Conservation (phyloP, 2,329 filamentous ascomycete species). For the Colletotrichum siamense region DNA sequence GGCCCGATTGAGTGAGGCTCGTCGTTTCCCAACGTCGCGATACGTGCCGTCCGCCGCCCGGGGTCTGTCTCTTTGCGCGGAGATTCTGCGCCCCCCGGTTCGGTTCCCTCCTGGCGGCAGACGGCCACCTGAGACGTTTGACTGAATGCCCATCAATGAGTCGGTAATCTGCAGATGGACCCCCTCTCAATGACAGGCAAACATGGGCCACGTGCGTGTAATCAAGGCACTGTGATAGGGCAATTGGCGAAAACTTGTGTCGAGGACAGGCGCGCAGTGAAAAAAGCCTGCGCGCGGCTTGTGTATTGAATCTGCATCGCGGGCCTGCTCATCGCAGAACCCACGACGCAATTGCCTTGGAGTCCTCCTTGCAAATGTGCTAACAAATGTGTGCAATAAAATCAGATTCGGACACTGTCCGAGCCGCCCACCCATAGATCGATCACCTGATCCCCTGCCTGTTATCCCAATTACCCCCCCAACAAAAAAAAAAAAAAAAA, state of each 20-base stretch:
- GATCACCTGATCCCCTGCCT: background rate
- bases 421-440: constrained; percentile 6
- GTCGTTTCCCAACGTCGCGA: background rate
- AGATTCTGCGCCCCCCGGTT: background rate
- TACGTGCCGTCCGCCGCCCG: background rate
- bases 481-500: background rate
- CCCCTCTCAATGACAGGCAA: background rate
- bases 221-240: background rate
- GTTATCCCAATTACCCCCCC: background rate
- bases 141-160: background rate
- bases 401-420: constrained; percentile 20
- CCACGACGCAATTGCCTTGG: background rate
- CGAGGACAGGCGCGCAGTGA: background rate
- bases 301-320: background rate
- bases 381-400: background rate
- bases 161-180: background rate
- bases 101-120: background rate
- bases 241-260: background rate
- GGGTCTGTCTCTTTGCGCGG: background rate
- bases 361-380: background rate
- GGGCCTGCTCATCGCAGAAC: background rate
- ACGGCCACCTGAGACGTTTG: background rate
- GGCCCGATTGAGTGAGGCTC: background rate
- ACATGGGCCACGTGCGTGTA: background rate
- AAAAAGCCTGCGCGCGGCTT: background rate